Conservation (phyloP, 208 protist genomes). For the Leishmania lainsoni region DNA sequence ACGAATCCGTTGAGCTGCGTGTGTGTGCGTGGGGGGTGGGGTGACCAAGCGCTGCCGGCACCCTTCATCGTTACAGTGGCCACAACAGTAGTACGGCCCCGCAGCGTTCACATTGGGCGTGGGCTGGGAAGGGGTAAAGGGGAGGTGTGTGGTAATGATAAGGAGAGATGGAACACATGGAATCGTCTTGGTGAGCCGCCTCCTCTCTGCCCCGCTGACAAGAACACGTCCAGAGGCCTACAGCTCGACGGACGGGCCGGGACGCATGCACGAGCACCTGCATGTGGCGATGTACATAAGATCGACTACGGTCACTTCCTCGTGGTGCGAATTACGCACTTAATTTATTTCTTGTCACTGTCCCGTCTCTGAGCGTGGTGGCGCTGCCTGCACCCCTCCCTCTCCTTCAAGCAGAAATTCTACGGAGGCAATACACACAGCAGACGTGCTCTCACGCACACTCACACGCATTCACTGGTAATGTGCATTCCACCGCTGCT, state of each 20-base stretch:
- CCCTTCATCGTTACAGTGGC: not conserved
- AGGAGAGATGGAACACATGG: not conserved
- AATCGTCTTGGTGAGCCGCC: too few relatives aligned
- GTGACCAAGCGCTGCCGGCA: not conserved
- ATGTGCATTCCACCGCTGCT: not conserved
- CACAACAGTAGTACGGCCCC: not conserved
- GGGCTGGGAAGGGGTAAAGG: not conserved
- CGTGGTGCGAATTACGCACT: not conserved
- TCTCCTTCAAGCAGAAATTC: not conserved
- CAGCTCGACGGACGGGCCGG: not conserved
- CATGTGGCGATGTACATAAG: constrained; percentile 5
- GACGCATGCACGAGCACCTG: not conserved
- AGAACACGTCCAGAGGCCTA: not conserved
- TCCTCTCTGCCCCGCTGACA: not conserved
- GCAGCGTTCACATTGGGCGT: not conserved
- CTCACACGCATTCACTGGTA: not conserved
- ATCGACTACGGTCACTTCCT: not conserved
- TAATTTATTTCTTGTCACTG: not conserved
- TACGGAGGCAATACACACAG: not conserved
- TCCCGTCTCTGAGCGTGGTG: not conserved
- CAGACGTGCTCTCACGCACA: not conserved
- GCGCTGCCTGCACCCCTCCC: not conserved
- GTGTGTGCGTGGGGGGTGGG: not conserved
- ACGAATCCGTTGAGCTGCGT: not conserved
- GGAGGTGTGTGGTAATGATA: not conserved